Evolutionary conservation across 257 asterid species (phyloP).

Genomic region (Eustoma russellianum): DNA sequence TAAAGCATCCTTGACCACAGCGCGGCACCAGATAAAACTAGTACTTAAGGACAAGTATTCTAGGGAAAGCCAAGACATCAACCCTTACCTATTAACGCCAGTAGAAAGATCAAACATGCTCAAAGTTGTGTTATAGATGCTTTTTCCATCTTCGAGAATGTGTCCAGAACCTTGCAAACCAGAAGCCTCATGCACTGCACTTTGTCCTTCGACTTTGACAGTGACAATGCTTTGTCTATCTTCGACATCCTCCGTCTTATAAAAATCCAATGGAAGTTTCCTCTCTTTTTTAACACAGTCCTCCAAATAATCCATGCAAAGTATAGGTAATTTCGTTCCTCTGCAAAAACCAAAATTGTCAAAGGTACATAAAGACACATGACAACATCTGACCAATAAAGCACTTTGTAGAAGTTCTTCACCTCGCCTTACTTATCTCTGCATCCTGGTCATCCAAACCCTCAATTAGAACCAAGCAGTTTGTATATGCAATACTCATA

Average conservation of each 20-base stretch:
- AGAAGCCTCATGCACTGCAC: constrained; percentile 89
- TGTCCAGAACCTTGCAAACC: constrained; percentile 92
- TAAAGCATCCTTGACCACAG: too few species aligned
- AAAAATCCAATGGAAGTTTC: constrained; percentile 70
- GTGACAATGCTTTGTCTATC: constrained; percentile 51
- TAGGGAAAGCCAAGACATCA: background rate
- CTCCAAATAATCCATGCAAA: constrained; percentile 73
- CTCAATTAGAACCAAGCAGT: constrained; percentile 61
- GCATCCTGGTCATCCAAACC: constrained; percentile 37
- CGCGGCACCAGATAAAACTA: too few species aligned
- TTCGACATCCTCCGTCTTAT: constrained; percentile 51
- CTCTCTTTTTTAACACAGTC: constrained; percentile 64
- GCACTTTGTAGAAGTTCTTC: constrained; percentile 21
- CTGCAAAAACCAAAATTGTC: constrained; percentile 30
- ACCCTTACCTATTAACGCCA: constrained; percentile 71
- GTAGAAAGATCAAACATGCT: constrained; percentile 87
- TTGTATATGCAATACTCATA: constrained; percentile 46
- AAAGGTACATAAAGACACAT: constrained; percentile 6
- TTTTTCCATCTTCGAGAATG: constrained; percentile 77
- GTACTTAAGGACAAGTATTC: too few species aligned
- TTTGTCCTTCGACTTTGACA: constrained; percentile 87
- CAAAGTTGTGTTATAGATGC: constrained; percentile 83
- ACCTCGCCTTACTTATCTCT: constrained; percentile 87
- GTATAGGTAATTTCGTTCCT: constrained; percentile 82
- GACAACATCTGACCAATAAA: constrained; percentile 1